phyloP scores from a whole-genome alignment of 345 rosid species.

The Dimocarpus longan region DNA sequence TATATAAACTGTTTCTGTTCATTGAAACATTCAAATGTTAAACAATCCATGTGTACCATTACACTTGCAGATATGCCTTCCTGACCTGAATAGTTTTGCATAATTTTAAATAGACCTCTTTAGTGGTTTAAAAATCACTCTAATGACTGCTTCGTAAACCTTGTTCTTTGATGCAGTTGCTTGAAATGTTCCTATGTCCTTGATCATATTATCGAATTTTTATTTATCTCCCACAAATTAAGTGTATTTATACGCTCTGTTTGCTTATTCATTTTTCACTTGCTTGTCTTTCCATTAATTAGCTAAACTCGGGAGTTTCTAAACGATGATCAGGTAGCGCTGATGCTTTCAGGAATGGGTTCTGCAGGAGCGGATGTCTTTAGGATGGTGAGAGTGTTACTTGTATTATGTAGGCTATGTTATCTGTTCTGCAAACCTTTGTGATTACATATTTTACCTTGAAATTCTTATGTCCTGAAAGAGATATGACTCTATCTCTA shows the following conservation, averaged over 20 bases:
- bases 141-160: not conserved
- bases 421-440: not conserved
- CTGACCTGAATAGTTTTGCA: not conserved
- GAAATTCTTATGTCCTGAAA: not conserved
- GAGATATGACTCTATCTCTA: not conserved
- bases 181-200: not conserved
- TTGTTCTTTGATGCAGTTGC: not conserved
- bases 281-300: not conserved
- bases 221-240: not conserved
- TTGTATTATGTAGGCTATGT: not conserved
- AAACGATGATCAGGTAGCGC: conserved; percentile 68
- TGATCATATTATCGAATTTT: not conserved
- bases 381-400: conserved; percentile 64
- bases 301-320: conserved; percentile 10
- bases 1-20: not conserved
- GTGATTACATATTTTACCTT: not conserved
- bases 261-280: not conserved
- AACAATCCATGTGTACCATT: not conserved
- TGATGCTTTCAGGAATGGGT: conserved; percentile 99
- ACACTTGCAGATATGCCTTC: not conserved
- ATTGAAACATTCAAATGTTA: not conserved
- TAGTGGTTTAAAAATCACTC: not conserved
- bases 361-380: conserved; percentile 70
- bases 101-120: not conserved
- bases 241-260: not conserved